Evolutionary conservation across 352 stramenopile genomes (phyloP), one percentile per base, ranked within the genome.

Genomic region (Phytopythium oedochilum): DNA sequence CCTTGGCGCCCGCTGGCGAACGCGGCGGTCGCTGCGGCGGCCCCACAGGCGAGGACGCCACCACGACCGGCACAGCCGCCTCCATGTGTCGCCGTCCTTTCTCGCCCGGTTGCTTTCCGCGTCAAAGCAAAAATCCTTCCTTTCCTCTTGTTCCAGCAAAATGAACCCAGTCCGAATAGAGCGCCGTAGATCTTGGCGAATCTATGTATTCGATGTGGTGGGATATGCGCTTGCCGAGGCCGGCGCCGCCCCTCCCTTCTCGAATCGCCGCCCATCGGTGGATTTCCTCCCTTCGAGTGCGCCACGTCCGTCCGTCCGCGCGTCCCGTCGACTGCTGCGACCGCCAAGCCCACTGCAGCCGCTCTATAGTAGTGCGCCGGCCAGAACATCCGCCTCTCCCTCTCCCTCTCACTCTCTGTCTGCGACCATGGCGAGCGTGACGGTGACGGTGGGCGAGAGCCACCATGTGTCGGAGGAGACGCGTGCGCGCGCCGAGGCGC

Each of bases 381-480:
- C 18, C 40, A 14, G 36, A 17, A 18, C 3, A 22, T n/a, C n/a
- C n/a, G 18, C 38, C 6, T 8, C 38, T 44, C 20, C 36, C 36
- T 23, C 14, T 23, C 38, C 17, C 18, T 11, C 0, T 11, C 38
- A 7, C n/a, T 12, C 38, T 11, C 38, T 25, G 14, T 8, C n/a
- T 6, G 35, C 20, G 66, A 60, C 50, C 55, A 79, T 75, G 71
- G 71, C 63, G 38, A 78, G 60, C 57, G 57, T 71, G 28, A 55
- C 25, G 34, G 78, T 88, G 60, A 77, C 69, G 20, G 66, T 78
- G 26, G 79, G 75, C 59, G 68, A 71, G 38, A 61, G 54, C 35
- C 80, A 93, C 63, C 58, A 69, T 28, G 70, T 78, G 25, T 92
- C 81, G 28, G 78, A 86, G 22, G 78, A 74, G 59, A 90, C 83